phyloP scores from a whole-genome alignment of 2,329 filamentous ascomycete genomes.

The Emergomyces pasteurianus region DNA sequence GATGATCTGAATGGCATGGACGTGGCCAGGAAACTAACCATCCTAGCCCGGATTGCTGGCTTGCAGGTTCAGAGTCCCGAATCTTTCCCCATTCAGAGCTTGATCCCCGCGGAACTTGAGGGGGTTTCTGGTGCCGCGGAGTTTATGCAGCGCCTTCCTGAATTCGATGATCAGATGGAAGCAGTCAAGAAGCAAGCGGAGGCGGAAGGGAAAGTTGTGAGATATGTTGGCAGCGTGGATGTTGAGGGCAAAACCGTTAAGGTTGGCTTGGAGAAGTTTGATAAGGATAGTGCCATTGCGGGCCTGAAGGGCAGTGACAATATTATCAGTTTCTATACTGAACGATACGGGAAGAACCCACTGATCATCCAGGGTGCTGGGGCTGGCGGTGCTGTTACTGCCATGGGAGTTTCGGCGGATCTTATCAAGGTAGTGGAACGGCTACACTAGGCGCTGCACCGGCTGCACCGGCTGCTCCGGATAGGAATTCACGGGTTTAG shows the following conservation, averaged over 20 bases:
- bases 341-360: slow-evolving; percentile 82
- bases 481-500: background rate
- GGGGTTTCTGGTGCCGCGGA: slow-evolving; percentile 65
- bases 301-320: slow-evolving; percentile 95
- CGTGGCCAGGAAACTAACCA: slow-evolving; percentile 92
- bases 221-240: slow-evolving; percentile 90
- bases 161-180: slow-evolving; percentile 86
- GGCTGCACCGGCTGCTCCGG: background rate
- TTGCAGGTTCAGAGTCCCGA: slow-evolving; percentile 71
- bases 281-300: slow-evolving; percentile 80
- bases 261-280: slow-evolving; percentile 84
- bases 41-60: slow-evolving; percentile 76
- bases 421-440: slow-evolving; percentile 76
- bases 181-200: slow-evolving; percentile 73
- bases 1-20: slow-evolving; percentile 82
- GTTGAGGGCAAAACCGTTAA: slow-evolving; percentile 69
- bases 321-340: slow-evolving; percentile 97
- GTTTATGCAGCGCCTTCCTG: slow-evolving; percentile 68
- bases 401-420: slow-evolving; percentile 94
- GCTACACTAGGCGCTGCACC: slow-evolving; percentile 38
- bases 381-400: slow-evolving; percentile 88
- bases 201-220: slow-evolving; percentile 77
- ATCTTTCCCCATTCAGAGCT: slow-evolving; percentile 82
- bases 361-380: slow-evolving; percentile 91
- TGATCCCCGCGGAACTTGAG: slow-evolving; percentile 83